Percentiles rank a stretch among this genome's conserved stretches.
Evolutionary conservation across 2,329 filamentous ascomycete genomes (phyloP).

Genomic region (Grosmannia huntii): DNA sequence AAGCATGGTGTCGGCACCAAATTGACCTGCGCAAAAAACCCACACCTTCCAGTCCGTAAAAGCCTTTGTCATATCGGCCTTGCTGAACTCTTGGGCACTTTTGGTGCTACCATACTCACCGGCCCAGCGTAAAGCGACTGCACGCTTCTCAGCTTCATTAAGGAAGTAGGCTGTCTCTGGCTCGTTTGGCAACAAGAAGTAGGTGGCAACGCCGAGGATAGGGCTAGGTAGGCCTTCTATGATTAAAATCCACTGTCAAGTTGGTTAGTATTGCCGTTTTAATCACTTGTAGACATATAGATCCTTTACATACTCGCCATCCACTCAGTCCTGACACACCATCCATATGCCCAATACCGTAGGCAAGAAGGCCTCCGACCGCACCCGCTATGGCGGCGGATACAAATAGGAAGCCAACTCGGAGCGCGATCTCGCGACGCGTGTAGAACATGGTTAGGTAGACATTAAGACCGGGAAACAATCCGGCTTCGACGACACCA

Average conservation of each 20-base stretch:
- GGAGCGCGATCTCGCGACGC: constrained; percentile 56
- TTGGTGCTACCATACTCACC: constrained; percentile 34
- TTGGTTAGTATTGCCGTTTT: too few relatives aligned
- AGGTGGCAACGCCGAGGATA: constrained; percentile 39
- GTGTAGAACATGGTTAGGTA: constrained; percentile 70
- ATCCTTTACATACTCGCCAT: constrained; percentile 35
- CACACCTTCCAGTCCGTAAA: constrained; percentile 68
- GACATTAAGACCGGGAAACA: constrained; percentile 56
- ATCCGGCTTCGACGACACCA: constrained; percentile 54
- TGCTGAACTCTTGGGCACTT: constrained; percentile 33
- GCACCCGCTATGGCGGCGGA: constrained; percentile 59
- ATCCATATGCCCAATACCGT: constrained; percentile 61
- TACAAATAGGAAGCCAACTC: constrained; percentile 62
- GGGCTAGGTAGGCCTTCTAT: constrained; percentile 34
- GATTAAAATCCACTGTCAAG: constrained; percentile 39
- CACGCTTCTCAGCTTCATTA: constrained; percentile 39
- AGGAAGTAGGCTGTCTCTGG: constrained; percentile 50
- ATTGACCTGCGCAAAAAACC: constrained; percentile 55
- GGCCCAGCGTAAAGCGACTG: constrained; percentile 27
- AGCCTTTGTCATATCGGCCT: constrained; percentile 51
- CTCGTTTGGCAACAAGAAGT: constrained; percentile 47
- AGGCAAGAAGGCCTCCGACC: constrained; percentile 59
- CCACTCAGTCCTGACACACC: constrained; percentile 49
- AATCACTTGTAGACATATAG: not conserved
- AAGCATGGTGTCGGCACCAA: constrained; percentile 63